Evolutionary conservation across 306 rosid species (phyloP), one percentile per base, ranked within the genome.

Genomic region (Geum urbanum): DNA sequence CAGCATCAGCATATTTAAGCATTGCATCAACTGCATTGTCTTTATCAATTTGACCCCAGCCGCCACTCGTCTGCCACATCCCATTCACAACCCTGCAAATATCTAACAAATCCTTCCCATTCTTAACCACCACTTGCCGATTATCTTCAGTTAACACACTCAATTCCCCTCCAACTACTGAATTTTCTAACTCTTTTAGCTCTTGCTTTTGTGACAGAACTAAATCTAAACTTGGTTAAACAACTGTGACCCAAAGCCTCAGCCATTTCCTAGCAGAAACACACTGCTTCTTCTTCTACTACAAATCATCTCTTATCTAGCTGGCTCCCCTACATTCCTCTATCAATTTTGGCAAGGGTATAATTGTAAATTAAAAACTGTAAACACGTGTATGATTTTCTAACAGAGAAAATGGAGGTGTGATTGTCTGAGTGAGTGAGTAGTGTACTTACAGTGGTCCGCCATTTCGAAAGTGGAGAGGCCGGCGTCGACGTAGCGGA

Each of bases 391-490:
- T 6, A 20, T 9, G 59, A 9, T 47, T 47, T 2, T 47, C 15
- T 53, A 52, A 52, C 22, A 18, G 6, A 56, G 13, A 54, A 54
- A 3, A 12, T 20, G 4, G 10, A 53, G 13, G 8, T 4, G 32
- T 3, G 9, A 52, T 7, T 7, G 48, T 59, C 18, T 50, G 13
- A 58, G 37, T 32, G 37, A 32, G 37, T 2, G 37, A 32, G 37
- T 32, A 32, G 16, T 8, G 24, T 45, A 73, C 83, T 39, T 72
- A 87, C 97, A 90, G 80, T 90, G 97, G 80, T 94, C 98, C 50
- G 98, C 96, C 97, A 90, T 90, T 82, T 94, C 98, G 77, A 90
- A 88, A 66, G 98, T 90, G 74, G 92, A 70, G 39, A 88, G 78
- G 63, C 97, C 97, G 48, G 96, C 80, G 75, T 94, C 92, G 79